A percentile compares a stretch with the other conserved stretches of the same genome.
Conservation (phyloP, 2,329 filamentous ascomycete genomes). For the Calonectria multiphialidica region DNA sequence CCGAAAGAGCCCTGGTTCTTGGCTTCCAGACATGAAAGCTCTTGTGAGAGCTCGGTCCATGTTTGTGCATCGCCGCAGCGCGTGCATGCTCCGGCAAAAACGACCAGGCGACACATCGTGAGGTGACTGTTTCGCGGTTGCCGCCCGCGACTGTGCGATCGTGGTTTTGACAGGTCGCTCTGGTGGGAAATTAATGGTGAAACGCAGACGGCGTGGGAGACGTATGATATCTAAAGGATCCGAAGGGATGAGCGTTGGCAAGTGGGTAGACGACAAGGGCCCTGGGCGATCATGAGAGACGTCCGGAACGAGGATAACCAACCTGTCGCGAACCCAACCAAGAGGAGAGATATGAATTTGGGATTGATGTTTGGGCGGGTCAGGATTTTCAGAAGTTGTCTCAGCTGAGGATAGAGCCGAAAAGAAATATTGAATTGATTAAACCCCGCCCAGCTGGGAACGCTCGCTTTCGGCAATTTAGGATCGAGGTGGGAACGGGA, state of each 20-base stretch:
- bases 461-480: background rate
- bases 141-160: slow-evolving; percentile 3
- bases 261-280: background rate
- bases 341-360: background rate
- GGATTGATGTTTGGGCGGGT: background rate
- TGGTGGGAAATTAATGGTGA: background rate
- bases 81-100: slow-evolving; percentile 59
- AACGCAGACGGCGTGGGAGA: background rate
- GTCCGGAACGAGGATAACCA: background rate
- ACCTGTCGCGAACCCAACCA: slow-evolving; percentile 2
- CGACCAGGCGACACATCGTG: slow-evolving; percentile 61
- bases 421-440: slow-evolving; percentile 7
- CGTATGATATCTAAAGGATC: background rate
- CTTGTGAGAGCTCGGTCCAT: slow-evolving; percentile 59
- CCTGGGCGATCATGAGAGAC: background rate
- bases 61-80: slow-evolving; percentile 54
- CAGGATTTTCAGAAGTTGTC: background rate
- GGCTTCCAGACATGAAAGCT: slow-evolving; percentile 61
- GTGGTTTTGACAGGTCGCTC: background rate
- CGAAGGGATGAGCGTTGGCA: slow-evolving; percentile 11
- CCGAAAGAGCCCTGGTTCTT: slow-evolving; percentile 62
- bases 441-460: background rate
- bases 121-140: background rate
- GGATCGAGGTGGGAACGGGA: background rate
- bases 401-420: background rate